Evolutionary conservation across 2,329 filamentous ascomycete species (phyloP), one percentile per base, ranked within the genome.

Genomic region (Akanthomyces dipterigenus): DNA sequence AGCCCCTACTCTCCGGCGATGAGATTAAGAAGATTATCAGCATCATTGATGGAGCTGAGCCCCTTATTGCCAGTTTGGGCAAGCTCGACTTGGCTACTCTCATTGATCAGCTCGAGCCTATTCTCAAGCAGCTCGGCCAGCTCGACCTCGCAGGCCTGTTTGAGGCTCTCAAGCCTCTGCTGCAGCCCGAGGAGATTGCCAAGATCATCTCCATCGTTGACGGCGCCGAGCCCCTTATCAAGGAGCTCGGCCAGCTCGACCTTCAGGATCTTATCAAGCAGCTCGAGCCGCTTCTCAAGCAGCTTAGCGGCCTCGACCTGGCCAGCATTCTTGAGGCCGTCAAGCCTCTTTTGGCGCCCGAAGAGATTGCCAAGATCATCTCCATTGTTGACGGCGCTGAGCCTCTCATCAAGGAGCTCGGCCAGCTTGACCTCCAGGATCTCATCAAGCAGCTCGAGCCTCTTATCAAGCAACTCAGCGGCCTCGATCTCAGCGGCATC

Each of bases 11-110:
- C 16, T 68, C 64, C 12, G 65, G 67, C 5, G 67, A 70, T 8
- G 64, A 67, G 0, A 67, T 72, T n/a, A 61, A 69, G 5, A 68
- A 76, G 51, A 68, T 76, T 2, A 66, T 69, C 31, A 69, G 69
- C 8, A 70, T 78, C 18, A 58, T 77, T 3, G 67, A 69, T 1
- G 72, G 76, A 48, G 69, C 74, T 5, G 63, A 72, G 8, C 70
- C 72, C 1, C 67, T 76, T 16, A 60, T 76, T 6, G 64, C 66
- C 9, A 66, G 66, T 3, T 43, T 73, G 3, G 60, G 54, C 62
- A 67, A 70, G 54, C 65, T 72, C 5, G 68, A 76, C 45, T 67
- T 76, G 2, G 66, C 69, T 26, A 67, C 69, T 4, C 70, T 78
- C 14, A 56, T 77, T 1, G 66, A 68, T 1, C 72, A 76, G 49